These are phyloP conservation scores for Nidularia pulvinata DNA, from an alignment of 768 basidiomycete species.

Conservation along the genomic window DNA sequence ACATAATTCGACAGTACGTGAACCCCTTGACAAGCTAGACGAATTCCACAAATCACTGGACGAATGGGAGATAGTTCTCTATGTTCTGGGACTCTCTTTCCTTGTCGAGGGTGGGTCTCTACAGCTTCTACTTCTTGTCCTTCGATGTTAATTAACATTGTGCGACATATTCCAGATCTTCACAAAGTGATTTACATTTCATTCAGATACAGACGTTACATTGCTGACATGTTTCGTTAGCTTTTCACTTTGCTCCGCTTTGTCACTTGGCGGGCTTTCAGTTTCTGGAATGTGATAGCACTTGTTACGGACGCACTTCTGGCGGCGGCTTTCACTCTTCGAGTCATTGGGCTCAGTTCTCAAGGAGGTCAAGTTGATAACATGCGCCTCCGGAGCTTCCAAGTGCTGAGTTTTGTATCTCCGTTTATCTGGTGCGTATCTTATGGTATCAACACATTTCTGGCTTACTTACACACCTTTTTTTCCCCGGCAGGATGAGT, in stretches of 20 bases:
- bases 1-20: slow-evolving; percentile 47
- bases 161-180: not conserved
- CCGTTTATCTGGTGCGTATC: slow-evolving; percentile 80
- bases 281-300: slow-evolving; percentile 75
- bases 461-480: not conserved
- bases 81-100: slow-evolving; percentile 78
- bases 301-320: slow-evolving; percentile 76
- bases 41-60: slow-evolving; percentile 59
- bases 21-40: slow-evolving; percentile 74
- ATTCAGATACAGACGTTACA: no score
- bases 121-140: not conserved
- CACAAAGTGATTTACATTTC: slow-evolving; percentile 42
- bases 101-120: slow-evolving; percentile 67
- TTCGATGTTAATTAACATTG: not conserved
- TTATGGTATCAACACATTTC: not conserved
- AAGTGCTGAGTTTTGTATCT: slow-evolving; percentile 84
- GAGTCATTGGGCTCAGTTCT: slow-evolving; percentile 54
- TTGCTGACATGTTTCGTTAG: slow-evolving; percentile 27
- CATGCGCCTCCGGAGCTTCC: slow-evolving; percentile 74
- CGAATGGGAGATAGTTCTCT: slow-evolving; percentile 79
- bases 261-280: slow-evolving; percentile 79
- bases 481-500: slow-evolving; percentile 72
- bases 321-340: slow-evolving; percentile 70
- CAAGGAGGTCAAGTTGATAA: slow-evolving; percentile 29
- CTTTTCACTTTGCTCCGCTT: slow-evolving; percentile 71